phyloP scores from a whole-genome alignment of 805 yeast species.

The Hanseniaspora nectarophila region DNA sequence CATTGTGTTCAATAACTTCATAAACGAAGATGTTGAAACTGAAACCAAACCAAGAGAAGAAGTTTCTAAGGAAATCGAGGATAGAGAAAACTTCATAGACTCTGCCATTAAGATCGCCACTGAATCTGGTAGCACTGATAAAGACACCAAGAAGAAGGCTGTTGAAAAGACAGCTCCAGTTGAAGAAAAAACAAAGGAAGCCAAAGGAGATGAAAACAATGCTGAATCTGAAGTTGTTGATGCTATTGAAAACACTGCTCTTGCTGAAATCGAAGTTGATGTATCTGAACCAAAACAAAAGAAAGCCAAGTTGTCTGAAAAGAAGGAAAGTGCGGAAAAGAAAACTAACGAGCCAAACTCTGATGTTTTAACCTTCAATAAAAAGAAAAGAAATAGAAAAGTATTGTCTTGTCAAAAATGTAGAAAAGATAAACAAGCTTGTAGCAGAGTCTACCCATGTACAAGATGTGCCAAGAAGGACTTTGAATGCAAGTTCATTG shows the following conservation, averaged over 20 bases:
- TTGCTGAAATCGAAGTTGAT: neutral
- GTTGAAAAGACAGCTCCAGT: too few species aligned
- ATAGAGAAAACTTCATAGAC: constrained; percentile 4
- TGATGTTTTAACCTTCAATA: neutral
- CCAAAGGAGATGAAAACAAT: neutral
- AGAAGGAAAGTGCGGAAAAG: constrained; percentile 1
- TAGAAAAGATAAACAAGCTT: constrained; percentile 14
- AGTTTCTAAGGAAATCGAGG: neutral
- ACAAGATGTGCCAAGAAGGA: constrained; percentile 13
- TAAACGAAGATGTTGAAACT: constrained; percentile 14
- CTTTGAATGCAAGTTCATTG: constrained; percentile 12
- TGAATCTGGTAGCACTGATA: neutral
- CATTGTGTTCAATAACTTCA: constrained; percentile 13
- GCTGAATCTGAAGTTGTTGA: neutral
- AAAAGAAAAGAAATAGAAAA: constrained; percentile 13
- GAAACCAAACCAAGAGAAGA: neutral
- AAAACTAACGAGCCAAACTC: neutral
- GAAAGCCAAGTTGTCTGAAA: neutral
- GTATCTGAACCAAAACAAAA: neutral
- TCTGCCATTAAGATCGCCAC: constrained; percentile 1
- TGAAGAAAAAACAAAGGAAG: neutral
- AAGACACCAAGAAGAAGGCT: neutral
- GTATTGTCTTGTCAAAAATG: constrained; percentile 12
- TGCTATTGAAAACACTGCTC: neutral
- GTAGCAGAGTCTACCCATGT: constrained; percentile 12